Evolutionary conservation across 768 basidiomycete species (phyloP).

Genomic region (Tylopilus felleus): DNA sequence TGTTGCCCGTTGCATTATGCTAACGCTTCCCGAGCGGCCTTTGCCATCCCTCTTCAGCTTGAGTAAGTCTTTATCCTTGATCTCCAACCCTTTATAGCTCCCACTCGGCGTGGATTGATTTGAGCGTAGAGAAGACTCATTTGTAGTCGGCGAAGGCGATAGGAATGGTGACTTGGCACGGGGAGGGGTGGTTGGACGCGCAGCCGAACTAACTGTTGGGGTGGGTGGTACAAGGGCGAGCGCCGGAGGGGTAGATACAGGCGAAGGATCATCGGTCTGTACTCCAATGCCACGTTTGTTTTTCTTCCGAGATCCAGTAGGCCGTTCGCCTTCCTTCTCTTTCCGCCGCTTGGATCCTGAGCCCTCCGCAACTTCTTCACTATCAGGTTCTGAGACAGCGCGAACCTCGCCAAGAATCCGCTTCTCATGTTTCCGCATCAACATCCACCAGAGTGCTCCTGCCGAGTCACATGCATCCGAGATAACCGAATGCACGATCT

Average conservation of each 20-base stretch:
- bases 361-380: slow-evolving; percentile 16
- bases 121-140: slow-evolving; percentile 51
- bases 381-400: slow-evolving; percentile 14
- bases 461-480: slow-evolving; percentile 90
- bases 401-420: slow-evolving; percentile 41
- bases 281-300: slow-evolving; percentile 33
- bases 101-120: slow-evolving; percentile 69
- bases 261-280: slow-evolving; percentile 43
- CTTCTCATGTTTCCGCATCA: slow-evolving; percentile 76
- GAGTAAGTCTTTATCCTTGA: slow-evolving; percentile 43
- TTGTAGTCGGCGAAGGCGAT: slow-evolving; percentile 53
- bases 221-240: slow-evolving; percentile 77
- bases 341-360: slow-evolving; percentile 30
- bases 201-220: slow-evolving; percentile 47
- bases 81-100: slow-evolving; percentile 48
- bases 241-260: slow-evolving; percentile 46
- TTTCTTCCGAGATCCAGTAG: slow-evolving; percentile 21
- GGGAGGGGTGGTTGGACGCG: slow-evolving; percentile 49
- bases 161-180: slow-evolving; percentile 50
- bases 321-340: slow-evolving; percentile 26
- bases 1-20: slow-evolving; percentile 94
- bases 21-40: slow-evolving; percentile 81
- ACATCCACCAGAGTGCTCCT: slow-evolving; percentile 95
- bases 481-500: slow-evolving; percentile 91
- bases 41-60: slow-evolving; percentile 58